These are phyloP conservation scores for Aureobasidium sp. DNA, from an alignment of 2,329 filamentous ascomycete species.

Conservation along the genomic window DNA sequence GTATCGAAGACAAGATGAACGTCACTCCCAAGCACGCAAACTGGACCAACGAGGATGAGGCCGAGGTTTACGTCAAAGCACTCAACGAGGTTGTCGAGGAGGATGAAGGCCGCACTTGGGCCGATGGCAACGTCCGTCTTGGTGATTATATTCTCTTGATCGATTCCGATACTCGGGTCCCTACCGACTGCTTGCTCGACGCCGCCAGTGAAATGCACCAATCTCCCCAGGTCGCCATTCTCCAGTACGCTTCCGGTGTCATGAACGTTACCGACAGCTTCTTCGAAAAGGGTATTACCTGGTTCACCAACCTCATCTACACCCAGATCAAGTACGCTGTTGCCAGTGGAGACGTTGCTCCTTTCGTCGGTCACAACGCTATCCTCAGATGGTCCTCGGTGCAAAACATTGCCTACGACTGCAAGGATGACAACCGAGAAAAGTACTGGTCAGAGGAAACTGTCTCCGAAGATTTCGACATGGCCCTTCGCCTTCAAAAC, in stretches of 20 bases:
- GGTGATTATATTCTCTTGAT: constrained; percentile 77
- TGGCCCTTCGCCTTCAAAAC: constrained; percentile 68
- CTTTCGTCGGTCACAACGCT: constrained; percentile 75
- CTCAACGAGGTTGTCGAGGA: constrained; percentile 58
- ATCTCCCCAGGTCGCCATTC: constrained; percentile 67
- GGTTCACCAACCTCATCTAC: constrained; percentile 59
- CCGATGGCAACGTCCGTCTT: constrained; percentile 76
- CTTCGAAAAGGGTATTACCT: constrained; percentile 37
- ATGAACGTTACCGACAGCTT: constrained; percentile 71
- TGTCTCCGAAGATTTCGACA: constrained; percentile 75
- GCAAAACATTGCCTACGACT: constrained; percentile 62
- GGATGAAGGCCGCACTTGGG: constrained; percentile 63
- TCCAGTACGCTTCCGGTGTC: constrained; percentile 69
- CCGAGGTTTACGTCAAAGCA: constrained; percentile 53
- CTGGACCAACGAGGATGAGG: constrained; percentile 64
- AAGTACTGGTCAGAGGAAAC: constrained; percentile 78
- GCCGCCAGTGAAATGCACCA: constrained; percentile 76
- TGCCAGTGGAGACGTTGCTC: constrained; percentile 66
- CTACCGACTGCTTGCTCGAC: constrained; percentile 67
- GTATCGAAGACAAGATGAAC: constrained; percentile 61
- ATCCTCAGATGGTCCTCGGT: constrained; percentile 68
- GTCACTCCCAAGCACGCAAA: constrained; percentile 47
- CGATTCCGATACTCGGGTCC: constrained; percentile 72
- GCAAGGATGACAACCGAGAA: constrained; percentile 59
- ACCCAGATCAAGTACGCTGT: constrained; percentile 71